Evolutionary conservation across 805 yeast species (phyloP).

Genomic region (Kodamaea leandrae): DNA sequence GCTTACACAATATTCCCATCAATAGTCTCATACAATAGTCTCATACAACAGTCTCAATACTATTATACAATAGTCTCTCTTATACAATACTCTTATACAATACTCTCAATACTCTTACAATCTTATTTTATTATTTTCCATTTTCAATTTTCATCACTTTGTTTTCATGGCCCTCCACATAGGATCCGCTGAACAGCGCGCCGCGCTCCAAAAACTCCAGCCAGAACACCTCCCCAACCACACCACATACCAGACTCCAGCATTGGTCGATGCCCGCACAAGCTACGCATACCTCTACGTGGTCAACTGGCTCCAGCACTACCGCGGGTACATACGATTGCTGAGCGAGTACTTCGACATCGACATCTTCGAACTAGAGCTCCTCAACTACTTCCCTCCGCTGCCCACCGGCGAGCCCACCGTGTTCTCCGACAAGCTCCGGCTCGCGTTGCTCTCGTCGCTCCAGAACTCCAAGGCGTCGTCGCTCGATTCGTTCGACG

Average conservation of each 20-base stretch:
- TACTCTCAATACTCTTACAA: too few species aligned
- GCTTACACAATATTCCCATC: too few species aligned
- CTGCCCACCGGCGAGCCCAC: slow-evolving; percentile 2
- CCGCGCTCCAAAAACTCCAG: slow-evolving; percentile 12
- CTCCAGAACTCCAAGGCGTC: slow-evolving; percentile 38
- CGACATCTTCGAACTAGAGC: slow-evolving; percentile 61
- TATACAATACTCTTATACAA: too few species aligned
- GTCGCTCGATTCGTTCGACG: slow-evolving; percentile 31
- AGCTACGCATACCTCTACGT: slow-evolving; percentile 22
- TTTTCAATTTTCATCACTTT: not conserved
- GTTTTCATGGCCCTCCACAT: slow-evolving; percentile 5
- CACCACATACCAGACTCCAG: slow-evolving; percentile 7
- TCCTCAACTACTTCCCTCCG: slow-evolving; percentile 31
- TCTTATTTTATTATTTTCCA: not conserved
- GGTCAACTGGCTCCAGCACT: slow-evolving; percentile 57
- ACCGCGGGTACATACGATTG: slow-evolving; percentile 51
- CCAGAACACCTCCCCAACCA: slow-evolving; percentile 15
- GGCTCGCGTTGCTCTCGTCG: slow-evolving; percentile 39
- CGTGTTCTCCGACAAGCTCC: slow-evolving; percentile 32
- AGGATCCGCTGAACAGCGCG: slow-evolving; percentile 13
- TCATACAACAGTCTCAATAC: too few species aligned
- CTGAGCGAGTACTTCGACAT: slow-evolving; percentile 53
- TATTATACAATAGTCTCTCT: too few species aligned
- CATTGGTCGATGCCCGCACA: slow-evolving; percentile 15
- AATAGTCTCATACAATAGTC: too few species aligned